Evolutionary conservation across 108 stramenopile genomes (phyloP).

Genomic region (Nitzschia inconspicua): DNA sequence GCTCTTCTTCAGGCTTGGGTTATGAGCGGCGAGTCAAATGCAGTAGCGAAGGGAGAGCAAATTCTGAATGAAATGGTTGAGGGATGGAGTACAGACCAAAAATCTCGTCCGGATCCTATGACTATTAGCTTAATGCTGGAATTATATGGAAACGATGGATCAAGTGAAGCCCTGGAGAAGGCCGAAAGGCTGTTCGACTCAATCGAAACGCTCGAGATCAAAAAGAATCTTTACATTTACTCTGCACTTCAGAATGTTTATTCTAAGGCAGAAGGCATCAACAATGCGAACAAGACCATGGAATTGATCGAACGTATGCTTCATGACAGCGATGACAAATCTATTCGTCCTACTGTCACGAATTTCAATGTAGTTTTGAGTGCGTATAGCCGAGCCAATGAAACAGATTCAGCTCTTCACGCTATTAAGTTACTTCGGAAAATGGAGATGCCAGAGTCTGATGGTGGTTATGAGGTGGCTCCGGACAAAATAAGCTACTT

Average conservation of each 20-base stretch:
- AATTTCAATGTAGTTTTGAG: slow-evolving; percentile 50
- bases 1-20: slow-evolving; percentile 68
- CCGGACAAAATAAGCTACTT: slow-evolving; percentile 73
- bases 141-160: slow-evolving; percentile 47
- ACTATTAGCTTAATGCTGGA: slow-evolving; percentile 59
- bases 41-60: slow-evolving; percentile 47
- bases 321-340: slow-evolving; percentile 19
- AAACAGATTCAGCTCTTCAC: slow-evolving; percentile 15
- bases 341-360: slow-evolving; percentile 60
- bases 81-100: slow-evolving; percentile 13
- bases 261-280: slow-evolving; percentile 2
- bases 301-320: slow-evolving; percentile 36
- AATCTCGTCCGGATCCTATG: slow-evolving; percentile 61
- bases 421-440: slow-evolving; percentile 25
- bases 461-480: slow-evolving; percentile 59
- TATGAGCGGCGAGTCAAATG: slow-evolving; percentile 41
- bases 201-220: slow-evolving; percentile 35
- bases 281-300: slow-evolving; percentile 14
- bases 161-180: slow-evolving; percentile 13
- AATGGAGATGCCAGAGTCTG: slow-evolving; percentile 30
- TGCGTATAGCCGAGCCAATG: slow-evolving; percentile 27
- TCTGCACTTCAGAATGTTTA: slow-evolving; percentile 64
- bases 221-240: slow-evolving; percentile 51
- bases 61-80: slow-evolving; percentile 60
- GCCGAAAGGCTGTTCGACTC: slow-evolving; percentile 28